A percentile compares a stretch with the other conserved stretches of the same genome.
These are phyloP conservation scores for Ceratobasidium sp. DNA, from an alignment of 1,284 basidiomycete species.

Conservation along the genomic window DNA sequence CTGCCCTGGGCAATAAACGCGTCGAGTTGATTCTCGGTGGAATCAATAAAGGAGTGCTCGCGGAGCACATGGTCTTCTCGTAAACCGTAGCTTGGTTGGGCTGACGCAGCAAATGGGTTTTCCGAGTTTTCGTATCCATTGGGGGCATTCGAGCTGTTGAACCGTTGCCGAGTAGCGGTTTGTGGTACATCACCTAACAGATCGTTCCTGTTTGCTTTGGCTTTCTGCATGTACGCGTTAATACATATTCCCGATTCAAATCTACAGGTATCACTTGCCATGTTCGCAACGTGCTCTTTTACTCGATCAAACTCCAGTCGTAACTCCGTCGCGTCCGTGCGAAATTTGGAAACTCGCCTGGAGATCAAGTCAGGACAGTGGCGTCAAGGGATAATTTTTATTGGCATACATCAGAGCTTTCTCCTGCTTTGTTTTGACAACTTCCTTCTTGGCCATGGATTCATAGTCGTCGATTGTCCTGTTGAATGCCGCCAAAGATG, in stretches of 20 bases:
- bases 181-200: conserved; percentile 57
- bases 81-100: conserved; percentile 59
- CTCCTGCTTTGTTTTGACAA: conserved; percentile 92
- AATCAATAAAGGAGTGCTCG: conserved; percentile 86
- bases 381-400: conserved; percentile 32
- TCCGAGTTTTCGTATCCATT: conserved; percentile 56
- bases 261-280: conserved; percentile 49
- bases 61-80: conserved; percentile 80
- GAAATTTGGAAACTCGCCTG: conserved; percentile 85
- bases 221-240: conserved; percentile 55
- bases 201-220: conserved; percentile 64
- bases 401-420: conserved; percentile 84
- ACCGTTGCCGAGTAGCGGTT: conserved; percentile 66
- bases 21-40: conserved; percentile 80
- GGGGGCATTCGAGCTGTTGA: conserved; percentile 55
- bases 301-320: conserved; percentile 72
- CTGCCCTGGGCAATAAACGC: conserved; percentile 90
- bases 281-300: conserved; percentile 60
- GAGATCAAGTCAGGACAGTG: neutral
- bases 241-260: conserved; percentile 18
- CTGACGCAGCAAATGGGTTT: conserved; percentile 60
- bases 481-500: conserved; percentile 89
- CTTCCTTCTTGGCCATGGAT: conserved; percentile 92
- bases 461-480: conserved; percentile 95
- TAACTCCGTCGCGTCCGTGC: conserved; percentile 75